Base-by-base conservation (phyloP, 169 alveolate species). In the Cryptosporidium canis region DNA sequence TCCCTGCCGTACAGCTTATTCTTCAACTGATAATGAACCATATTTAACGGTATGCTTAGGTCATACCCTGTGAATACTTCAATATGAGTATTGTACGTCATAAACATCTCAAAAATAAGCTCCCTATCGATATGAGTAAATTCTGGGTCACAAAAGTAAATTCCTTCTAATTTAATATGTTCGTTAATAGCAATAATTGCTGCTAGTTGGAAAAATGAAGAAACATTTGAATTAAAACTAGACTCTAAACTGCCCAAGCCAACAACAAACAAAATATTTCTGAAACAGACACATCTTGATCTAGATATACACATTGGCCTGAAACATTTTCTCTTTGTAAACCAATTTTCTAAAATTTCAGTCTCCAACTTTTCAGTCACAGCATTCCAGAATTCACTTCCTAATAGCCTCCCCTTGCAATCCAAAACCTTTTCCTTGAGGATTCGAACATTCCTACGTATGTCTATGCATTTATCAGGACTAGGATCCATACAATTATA, bases 71-170 rank as follows among this genome's bases (percentile, higher is more conserved):
- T 58, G 43, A 58, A 77, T 5, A 77, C 58, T 33, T 77, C 87
- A 77, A 77, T n/a, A 18, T 77, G 87, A 16, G 72, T 61, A 1
- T 18, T 18, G 12, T 18, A 27, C 12, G 21, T 39, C 72, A 61
- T 61, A 44, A 77, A 58, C 44, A 77, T 24, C 33, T 77, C 87
- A 41, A 55, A 77, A 43, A 77, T 77, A 8, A 77, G 35, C 3
- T 77, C 68, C 29, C 63, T 58, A 77, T 77, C 87, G 37, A 61
- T 5, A 53, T 43, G 55, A 7, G 87, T 77, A 24, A 77, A 77
- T 41, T 27, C 87, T 11, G 87, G 87, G 27, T 77, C 87, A 39
- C 87, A 77, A 77, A 77, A 41, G 66, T 77, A 77, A 14, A 77
- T 77, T n/a, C 87, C 55, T 18, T 77, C 87, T 27, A 77, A n/a